These are phyloP conservation scores for Naganishia kalamii DNA, from an alignment of 768 basidiomycete genomes.

Conservation along the genomic window DNA sequence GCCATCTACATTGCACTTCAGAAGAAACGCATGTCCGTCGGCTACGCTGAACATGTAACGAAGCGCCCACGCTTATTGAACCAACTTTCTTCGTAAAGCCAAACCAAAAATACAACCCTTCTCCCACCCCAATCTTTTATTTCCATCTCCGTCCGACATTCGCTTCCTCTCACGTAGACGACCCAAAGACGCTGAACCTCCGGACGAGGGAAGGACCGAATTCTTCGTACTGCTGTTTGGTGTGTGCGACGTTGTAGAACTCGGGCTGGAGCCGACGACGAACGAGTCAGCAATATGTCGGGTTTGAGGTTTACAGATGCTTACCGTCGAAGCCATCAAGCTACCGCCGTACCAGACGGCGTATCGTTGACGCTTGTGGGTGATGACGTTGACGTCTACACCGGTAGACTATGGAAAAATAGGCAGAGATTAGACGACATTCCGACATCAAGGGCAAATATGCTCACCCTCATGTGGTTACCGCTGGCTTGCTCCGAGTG, in stretches of 20 bases:
- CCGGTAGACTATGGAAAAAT: slow-evolving; percentile 67
- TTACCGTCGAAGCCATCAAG: slow-evolving; percentile 80
- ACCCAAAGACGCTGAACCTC: slow-evolving; percentile 45
- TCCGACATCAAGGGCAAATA: background rate
- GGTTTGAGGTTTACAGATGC: slow-evolving; percentile 36
- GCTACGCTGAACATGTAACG: too few relatives aligned
- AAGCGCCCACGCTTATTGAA: too few relatives aligned
- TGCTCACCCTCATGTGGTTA: slow-evolving; percentile 62
- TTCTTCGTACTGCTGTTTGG: slow-evolving; percentile 73
- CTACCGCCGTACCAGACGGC: slow-evolving; percentile 99
- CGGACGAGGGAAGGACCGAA: slow-evolving; percentile 46
- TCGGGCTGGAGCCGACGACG: slow-evolving; percentile 59
- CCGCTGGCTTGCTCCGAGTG: slow-evolving; percentile 68
- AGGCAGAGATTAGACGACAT: background rate
- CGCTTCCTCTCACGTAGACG: too few relatives aligned
- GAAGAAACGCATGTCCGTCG: too few relatives aligned
- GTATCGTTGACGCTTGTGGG: slow-evolving; percentile 91
- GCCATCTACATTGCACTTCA: too few relatives aligned
- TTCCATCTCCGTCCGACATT: too few relatives aligned
- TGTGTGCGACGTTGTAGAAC: slow-evolving; percentile 89
- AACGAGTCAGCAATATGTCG: slow-evolving; percentile 15
- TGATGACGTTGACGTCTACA: slow-evolving; percentile 95
- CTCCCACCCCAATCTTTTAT: too few relatives aligned
- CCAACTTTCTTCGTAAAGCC: too few relatives aligned
- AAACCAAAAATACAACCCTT: too few relatives aligned